These are phyloP conservation scores for Leccinum incarnatum DNA, from an alignment of 768 basidiomycete species.

Conservation along the genomic window DNA sequence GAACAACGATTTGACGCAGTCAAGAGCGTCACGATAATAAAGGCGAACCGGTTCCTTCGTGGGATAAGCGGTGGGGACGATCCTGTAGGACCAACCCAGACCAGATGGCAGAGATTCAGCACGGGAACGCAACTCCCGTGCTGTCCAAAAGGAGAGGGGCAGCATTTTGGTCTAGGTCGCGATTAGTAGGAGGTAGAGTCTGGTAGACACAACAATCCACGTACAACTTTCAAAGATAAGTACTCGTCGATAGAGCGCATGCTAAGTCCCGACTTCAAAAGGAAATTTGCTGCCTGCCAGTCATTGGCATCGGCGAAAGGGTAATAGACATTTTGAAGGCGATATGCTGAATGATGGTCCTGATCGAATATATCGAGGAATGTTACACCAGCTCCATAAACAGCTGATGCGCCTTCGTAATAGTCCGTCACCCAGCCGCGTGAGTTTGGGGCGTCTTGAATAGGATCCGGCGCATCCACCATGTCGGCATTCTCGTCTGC, in stretches of 20 bases:
- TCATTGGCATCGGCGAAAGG: not conserved
- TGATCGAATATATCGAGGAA: not conserved
- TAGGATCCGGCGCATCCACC: not conserved
- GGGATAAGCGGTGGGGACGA: conserved; percentile 4
- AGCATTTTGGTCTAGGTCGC: not conserved
- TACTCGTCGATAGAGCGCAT: not conserved
- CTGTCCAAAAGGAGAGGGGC: not conserved
- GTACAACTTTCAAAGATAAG: too few relatives aligned
- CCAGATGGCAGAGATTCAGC: not conserved
- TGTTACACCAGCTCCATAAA: not conserved
- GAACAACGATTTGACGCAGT: conserved; percentile 23
- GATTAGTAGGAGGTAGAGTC: too few relatives aligned
- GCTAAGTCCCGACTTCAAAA: not conserved
- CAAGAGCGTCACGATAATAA: conserved; percentile 25
- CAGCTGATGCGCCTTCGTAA: not conserved
- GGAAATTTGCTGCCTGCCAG: not conserved
- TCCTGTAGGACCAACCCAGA: conserved; percentile 16
- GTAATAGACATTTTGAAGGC: not conserved
- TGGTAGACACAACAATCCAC: too few relatives aligned
- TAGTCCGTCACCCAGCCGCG: not conserved
- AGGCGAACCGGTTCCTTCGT: conserved; percentile 23
- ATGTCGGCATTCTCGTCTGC: not conserved
- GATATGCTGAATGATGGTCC: not conserved
- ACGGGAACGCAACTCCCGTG: not conserved
- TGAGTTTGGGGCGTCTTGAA: not conserved